phyloP scores from a whole-genome alignment of 768 basidiomycete genomes.

The Tulasnella calospora region DNA sequence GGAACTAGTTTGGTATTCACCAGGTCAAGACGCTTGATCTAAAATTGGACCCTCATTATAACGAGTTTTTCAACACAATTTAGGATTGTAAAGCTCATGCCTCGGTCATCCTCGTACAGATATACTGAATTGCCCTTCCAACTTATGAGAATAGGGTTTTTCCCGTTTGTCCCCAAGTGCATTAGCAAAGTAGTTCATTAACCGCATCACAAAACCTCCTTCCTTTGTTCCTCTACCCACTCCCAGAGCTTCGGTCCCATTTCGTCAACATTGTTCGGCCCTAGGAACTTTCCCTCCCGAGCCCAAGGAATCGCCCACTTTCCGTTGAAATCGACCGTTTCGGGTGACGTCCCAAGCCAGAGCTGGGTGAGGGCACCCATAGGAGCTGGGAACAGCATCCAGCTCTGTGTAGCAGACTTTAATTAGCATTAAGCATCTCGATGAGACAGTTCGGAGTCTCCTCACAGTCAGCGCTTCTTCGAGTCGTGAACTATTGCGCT shows the following conservation, averaged over 20 bases:
- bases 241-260: conserved; percentile 42
- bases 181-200: neutral
- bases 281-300: conserved; percentile 36
- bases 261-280: conserved; percentile 38
- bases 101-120: too few relatives aligned
- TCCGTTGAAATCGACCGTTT: conserved; percentile 16
- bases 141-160: too few relatives aligned
- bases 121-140: too few relatives aligned
- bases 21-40: too few relatives aligned
- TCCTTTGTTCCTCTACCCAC: conserved; percentile 47
- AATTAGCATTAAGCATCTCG: neutral
- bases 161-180: too few relatives aligned
- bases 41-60: too few relatives aligned
- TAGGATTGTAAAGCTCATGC: too few relatives aligned
- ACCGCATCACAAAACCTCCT: neutral
- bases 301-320: conserved; percentile 51
- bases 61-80: too few relatives aligned
- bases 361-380: conserved; percentile 24
- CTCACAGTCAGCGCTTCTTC: neutral
- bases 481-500: neutral
- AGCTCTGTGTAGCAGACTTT: neutral
- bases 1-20: too few relatives aligned
- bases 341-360: conserved; percentile 21
- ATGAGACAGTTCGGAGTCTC: too few relatives aligned
- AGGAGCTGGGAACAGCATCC: conserved; percentile 15